Conservation (phyloP, 345 rosid genomes). For the Eucalyptus pauciflora region DNA sequence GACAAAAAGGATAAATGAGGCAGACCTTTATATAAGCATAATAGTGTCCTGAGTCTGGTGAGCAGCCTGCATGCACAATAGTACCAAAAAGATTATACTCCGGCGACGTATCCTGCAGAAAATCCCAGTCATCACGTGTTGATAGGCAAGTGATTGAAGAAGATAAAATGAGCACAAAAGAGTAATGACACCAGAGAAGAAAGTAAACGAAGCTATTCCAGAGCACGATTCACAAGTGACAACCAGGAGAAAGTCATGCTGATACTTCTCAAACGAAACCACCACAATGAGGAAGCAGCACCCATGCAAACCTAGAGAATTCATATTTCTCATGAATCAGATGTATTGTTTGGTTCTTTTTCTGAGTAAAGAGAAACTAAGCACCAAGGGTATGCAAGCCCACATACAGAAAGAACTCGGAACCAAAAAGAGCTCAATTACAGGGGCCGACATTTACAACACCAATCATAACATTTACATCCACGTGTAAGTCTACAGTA, state of each 20-base stretch:
- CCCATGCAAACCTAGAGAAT: neutral
- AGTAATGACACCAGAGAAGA: neutral
- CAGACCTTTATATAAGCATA: conserved; percentile 90
- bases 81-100: conserved; percentile 93
- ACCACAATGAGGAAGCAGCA: neutral
- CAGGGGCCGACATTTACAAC: neutral
- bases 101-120: conserved; percentile 68
- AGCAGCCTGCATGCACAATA: conserved; percentile 88
- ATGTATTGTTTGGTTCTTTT: neutral
- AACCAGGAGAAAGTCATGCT: neutral
- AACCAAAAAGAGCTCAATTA: neutral
- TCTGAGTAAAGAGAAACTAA: neutral
- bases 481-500: neutral
- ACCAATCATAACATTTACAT: neutral
- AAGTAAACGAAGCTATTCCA: neutral
- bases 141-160: neutral
- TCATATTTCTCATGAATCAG: neutral
- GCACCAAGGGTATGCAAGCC: neutral
- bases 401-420: neutral
- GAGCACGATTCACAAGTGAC: neutral
- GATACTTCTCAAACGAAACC: neutral
- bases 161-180: neutral
- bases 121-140: neutral
- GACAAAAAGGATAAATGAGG: neutral
- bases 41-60: conserved; percentile 95